Conservation (phyloP, 2,329 filamentous ascomycete species). For the Colletotrichum acutatum region DNA sequence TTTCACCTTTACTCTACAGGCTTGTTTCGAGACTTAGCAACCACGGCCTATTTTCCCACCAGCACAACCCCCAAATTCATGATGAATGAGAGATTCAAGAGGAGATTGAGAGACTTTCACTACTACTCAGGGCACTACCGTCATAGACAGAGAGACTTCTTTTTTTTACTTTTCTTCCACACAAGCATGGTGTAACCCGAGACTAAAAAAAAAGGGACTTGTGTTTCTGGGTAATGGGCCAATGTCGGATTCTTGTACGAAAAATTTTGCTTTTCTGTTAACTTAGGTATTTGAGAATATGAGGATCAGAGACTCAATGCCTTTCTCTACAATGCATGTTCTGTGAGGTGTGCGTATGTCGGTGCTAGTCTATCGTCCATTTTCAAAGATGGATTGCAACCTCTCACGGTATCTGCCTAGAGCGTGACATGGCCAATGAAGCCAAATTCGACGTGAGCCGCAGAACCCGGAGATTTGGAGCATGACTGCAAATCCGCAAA, state of each 20-base stretch:
- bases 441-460: too few species aligned
- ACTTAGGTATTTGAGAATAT: slow-evolving; percentile 14
- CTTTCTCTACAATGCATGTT: neutral
- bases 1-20: slow-evolving; percentile 35
- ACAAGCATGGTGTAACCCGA: slow-evolving; percentile 37
- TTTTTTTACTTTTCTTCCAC: slow-evolving; percentile 21
- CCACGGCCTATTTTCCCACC: slow-evolving; percentile 26
- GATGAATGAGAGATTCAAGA: slow-evolving; percentile 36
- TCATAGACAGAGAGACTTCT: slow-evolving; percentile 37
- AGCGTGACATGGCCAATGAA: too few species aligned
- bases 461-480: too few species aligned
- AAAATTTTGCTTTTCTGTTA: slow-evolving; percentile 23
- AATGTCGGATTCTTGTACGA: slow-evolving; percentile 34
- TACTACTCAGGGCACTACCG: slow-evolving; percentile 34
- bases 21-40: slow-evolving; percentile 40
- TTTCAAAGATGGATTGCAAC: neutral
- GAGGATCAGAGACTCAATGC: slow-evolving; percentile 3
- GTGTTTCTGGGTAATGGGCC: slow-evolving; percentile 32
- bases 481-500: too few species aligned
- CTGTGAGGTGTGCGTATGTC: neutral
- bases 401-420: too few species aligned
- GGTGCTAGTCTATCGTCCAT: neutral
- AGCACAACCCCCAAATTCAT: slow-evolving; percentile 16
- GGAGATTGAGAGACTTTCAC: slow-evolving; percentile 35
- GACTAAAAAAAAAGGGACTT: slow-evolving; percentile 34